Evolutionary conservation across 2,329 filamentous ascomycete genomes (phyloP), one percentile per base, ranked within the genome.

Genomic region (Cercospora sojina): DNA sequence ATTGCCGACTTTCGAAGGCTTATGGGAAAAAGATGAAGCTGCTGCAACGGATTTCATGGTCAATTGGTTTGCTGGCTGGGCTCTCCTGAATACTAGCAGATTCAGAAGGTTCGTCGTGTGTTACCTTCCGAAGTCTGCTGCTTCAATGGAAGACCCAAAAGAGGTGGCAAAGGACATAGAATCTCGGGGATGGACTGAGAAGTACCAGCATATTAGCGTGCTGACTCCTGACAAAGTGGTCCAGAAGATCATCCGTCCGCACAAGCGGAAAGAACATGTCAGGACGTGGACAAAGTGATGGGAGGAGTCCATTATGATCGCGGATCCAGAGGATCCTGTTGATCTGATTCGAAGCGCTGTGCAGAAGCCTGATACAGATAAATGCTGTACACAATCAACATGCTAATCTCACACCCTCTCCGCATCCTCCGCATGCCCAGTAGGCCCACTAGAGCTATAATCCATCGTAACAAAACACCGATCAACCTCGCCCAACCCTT

Each of bases 401-500:
- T 12, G 43, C 56, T 38, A 27, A 9, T 53, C 23, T 62, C 32
- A 69, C 27, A 66, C 58, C 13, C 62, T 53, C 55, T 69, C 65
- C 7, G 75, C 75, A 67, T 78, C 76, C 47, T 55, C 27, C 8
- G 79, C 79, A 71, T 82, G 80, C 13, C 80, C 80, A 1, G 77
- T 79, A 18, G 80, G 80, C 10, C 80, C 80, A 56, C 74, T 73
- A 9, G 72, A 73, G 16, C 77, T 78, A 67, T 82, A 85, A 73
- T 85, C 83, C 25, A 80, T 80, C 9, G 80, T 84, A 0, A 85
- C 83, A 71, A 85, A 85, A 2, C 82, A 82, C 10, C 83, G 76
- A 69, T 85, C 83, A 0, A 85, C 83, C 74, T 85, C 83, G n/a
- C 76, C 78, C 60, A 85, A 62, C 0, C 83, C 84, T 70, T 88